Conservation (phyloP, 345 rosid species). For the Bretschneidera sinensis region DNA sequence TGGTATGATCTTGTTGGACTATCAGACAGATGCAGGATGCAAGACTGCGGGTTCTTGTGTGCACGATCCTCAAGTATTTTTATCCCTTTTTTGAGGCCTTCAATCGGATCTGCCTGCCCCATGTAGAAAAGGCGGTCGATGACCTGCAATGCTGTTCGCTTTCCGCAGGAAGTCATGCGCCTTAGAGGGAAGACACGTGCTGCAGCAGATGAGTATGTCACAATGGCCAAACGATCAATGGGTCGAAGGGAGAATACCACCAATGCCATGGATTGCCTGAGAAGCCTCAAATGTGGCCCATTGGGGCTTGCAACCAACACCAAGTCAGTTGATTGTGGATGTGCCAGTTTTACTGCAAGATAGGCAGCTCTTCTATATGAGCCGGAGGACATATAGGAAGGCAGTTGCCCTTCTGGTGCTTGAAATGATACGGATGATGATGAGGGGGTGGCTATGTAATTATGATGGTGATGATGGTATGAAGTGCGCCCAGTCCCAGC, state of each 20-base stretch:
- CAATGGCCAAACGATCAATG: conserved; percentile 70
- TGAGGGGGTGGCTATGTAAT: conserved; percentile 27
- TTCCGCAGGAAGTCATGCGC: conserved; percentile 83
- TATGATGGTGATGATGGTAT: conserved; percentile 24
- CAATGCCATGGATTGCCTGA: conserved; percentile 79
- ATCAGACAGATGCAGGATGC: conserved; percentile 66
- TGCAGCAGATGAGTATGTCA: conserved; percentile 75
- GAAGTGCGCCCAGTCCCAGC: conserved; percentile 17
- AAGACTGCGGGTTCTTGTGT: conserved; percentile 59
- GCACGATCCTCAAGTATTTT: conserved; percentile 77
- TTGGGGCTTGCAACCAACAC: conserved; percentile 74
- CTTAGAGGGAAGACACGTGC: conserved; percentile 74
- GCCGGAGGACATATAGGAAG: conserved; percentile 24
- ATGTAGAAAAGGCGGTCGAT: conserved; percentile 76
- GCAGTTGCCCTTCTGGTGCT: conserved; percentile 22
- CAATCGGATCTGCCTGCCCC: conserved; percentile 71
- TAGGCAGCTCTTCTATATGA: conserved; percentile 39
- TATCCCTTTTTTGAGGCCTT: conserved; percentile 73
- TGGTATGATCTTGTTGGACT: conserved; percentile 56
- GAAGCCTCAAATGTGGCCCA: conserved; percentile 72
- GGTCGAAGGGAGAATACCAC: conserved; percentile 73
- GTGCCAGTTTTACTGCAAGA: conserved; percentile 60
- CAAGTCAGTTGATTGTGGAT: conserved; percentile 57
- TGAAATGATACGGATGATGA: conserved; percentile 29
- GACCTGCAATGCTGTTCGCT: conserved; percentile 66